Conservation (phyloP, 257 asterid species). For the Rhazya stricta region DNA sequence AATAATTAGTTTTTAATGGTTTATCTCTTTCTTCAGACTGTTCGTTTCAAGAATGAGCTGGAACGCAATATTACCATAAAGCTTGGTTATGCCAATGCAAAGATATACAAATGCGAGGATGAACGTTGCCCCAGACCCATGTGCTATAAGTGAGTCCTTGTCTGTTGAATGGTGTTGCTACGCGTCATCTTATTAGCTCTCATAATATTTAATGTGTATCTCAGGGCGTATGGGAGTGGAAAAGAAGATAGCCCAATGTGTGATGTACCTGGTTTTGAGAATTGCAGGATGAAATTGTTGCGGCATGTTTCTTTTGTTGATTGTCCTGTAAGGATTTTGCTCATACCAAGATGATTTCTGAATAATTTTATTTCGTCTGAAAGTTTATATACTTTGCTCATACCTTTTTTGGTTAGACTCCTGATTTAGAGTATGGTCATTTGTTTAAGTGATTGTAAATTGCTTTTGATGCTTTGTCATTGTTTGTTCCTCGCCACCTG, state of each 20-base stretch:
- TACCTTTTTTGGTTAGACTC: not conserved
- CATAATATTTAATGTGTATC: not conserved
- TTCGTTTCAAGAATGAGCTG: conserved; percentile 93
- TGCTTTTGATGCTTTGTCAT: not conserved
- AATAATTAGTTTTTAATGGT: not conserved
- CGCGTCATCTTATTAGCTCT: not conserved
- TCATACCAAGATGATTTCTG: not conserved
- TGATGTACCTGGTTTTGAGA: conserved; percentile 98
- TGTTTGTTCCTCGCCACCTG: not conserved
- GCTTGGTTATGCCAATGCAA: conserved; percentile 99
- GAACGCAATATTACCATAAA: conserved; percentile 96
- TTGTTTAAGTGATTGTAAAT: not conserved
- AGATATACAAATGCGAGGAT: conserved; percentile 91
- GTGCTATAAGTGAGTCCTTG: conserved; percentile 84
- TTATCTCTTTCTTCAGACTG: conserved; percentile 55
- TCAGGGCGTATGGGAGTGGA: conserved; percentile 97
- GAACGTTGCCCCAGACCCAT: conserved; percentile 89
- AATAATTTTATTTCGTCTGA: not conserved
- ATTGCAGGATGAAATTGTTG: conserved; percentile 78
- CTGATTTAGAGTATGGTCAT: not conserved
- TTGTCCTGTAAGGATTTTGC: conserved; percentile 71
- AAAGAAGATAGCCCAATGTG: conserved; percentile 94
- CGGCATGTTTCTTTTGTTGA: conserved; percentile 97
- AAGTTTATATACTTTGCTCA: no score
- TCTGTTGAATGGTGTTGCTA: conserved; percentile 1